phyloP scores from a whole-genome alignment of 2,329 filamentous ascomycete species.

The Exophiala sp. region DNA sequence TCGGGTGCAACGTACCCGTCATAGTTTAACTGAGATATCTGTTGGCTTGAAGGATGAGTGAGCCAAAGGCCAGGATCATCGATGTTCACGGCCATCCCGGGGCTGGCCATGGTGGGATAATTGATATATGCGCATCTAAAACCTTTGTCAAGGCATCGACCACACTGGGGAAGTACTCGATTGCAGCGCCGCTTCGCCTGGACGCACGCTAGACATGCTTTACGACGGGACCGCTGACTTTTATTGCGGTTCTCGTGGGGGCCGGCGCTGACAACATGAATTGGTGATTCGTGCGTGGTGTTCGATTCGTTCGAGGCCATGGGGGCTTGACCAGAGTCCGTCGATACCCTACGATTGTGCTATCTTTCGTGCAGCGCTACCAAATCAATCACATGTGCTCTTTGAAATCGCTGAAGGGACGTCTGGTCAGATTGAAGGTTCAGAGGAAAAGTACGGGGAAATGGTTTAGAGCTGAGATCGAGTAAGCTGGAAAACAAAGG shows the following conservation, averaged over 20 bases:
- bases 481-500: too few relatives aligned
- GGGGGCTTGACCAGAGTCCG: background rate
- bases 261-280: background rate
- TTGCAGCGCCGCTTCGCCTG: background rate
- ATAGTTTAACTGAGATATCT: background rate
- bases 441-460: too few relatives aligned
- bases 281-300: background rate
- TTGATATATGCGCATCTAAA: background rate
- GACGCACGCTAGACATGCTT: background rate
- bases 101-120: background rate
- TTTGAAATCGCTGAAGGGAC: background rate
- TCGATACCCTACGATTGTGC: background rate
- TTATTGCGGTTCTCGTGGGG: background rate
- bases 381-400: background rate
- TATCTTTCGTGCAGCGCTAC: background rate
- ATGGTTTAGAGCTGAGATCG: too few relatives aligned
- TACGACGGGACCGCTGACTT: background rate
- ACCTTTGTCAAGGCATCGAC: background rate
- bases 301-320: background rate
- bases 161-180: background rate
- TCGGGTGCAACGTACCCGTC: background rate
- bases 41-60: background rate
- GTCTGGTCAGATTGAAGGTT: background rate
- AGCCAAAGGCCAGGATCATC: background rate
- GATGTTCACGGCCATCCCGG: background rate